Base-by-base conservation (phyloP, 1,284 basidiomycete species). In the Tetrapyrgos nigripes region DNA sequence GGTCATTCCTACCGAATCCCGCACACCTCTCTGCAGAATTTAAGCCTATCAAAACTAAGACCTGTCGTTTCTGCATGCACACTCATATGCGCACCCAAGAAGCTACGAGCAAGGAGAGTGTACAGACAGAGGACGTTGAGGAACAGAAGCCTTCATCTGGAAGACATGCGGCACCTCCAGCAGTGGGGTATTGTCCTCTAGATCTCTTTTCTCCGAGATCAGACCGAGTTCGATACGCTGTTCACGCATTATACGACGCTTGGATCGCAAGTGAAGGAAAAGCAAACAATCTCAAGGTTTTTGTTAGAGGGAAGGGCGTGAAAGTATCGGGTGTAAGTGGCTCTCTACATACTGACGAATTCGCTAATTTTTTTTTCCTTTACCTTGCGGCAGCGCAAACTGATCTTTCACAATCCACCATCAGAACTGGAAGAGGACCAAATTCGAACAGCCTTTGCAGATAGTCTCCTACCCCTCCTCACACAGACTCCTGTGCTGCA, bases 21-120 rank as follows among this genome's bases (percentile, higher is more conserved):
- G 64, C 69, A 10, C 80, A 88, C 75, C 77, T 92, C 49, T 87
- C 93, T 0, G 66, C 77, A 2, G 75, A 77, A 51, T 90, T 87
- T 1, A 78, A 74, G 17, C 60, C 68, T 0, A 76, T 87, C 67
- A 97, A 97, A 78, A 80, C 80, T 4, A 76, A 74, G 27, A 88
- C 89, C 29, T 96, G 94, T 76, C 84, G 95, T 62, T 96, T 93
- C 73, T 94, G 93, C 71, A 90, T 97, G 87, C 93, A 97, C 72
- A 79, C 85, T n/a, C 80, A 85, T 64, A 70, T 89, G 64, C 55
- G 59, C n/a, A 44, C 46, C 17, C 44, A 44, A 40, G n/a, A 13
- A n/a, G 24, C 49, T 14, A 48, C 50, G n/a, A n/a, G n/a, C n/a
- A n/a, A n/a, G n/a, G n/a, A n/a, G n/a, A n/a, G n/a, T 5, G 13